Evolutionary conservation across 2,329 filamentous ascomycete species (phyloP).

Genomic region (Colletotrichum lupini): DNA sequence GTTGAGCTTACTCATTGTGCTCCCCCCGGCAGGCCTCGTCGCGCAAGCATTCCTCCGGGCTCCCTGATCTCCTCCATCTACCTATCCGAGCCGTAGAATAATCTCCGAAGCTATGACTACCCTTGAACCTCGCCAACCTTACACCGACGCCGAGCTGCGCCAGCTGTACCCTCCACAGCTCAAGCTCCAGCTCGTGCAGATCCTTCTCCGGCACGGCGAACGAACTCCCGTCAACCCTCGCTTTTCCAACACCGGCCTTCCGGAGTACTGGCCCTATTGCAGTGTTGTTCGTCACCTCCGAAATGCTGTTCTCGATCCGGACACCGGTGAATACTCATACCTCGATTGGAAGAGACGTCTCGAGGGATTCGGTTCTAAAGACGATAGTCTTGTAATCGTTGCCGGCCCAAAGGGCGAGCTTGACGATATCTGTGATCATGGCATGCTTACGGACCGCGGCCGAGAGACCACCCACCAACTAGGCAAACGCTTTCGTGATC

Average conservation of each 20-base stretch:
- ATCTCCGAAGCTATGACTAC: constrained; percentile 73
- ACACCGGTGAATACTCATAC: constrained; percentile 52
- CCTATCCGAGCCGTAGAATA: background rate
- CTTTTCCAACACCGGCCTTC: constrained; percentile 82
- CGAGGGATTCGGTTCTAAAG: constrained; percentile 79
- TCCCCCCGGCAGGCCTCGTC: constrained; percentile 1
- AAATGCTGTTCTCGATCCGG: constrained; percentile 58
- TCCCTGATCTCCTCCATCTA: constrained; percentile 8
- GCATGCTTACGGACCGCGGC: constrained; percentile 81
- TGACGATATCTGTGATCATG: constrained; percentile 84
- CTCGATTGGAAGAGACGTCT: constrained; percentile 77
- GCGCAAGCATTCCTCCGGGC: constrained; percentile 24
- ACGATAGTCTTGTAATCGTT: constrained; percentile 76
- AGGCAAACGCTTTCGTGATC: constrained; percentile 73
- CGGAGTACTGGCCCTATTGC: constrained; percentile 90
- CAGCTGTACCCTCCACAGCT: constrained; percentile 84
- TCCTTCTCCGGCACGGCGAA: constrained; percentile 83
- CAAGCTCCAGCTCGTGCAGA: constrained; percentile 88
- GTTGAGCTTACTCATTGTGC: background rate
- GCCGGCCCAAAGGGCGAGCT: constrained; percentile 74
- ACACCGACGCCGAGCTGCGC: constrained; percentile 82
- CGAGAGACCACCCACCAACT: constrained; percentile 77
- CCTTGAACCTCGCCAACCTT: constrained; percentile 78
- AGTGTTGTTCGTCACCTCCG: constrained; percentile 77
- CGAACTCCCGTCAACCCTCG: constrained; percentile 88